Evolutionary conservation across 1,284 basidiomycete genomes (phyloP), one percentile per base, ranked within the genome.

Genomic region (Trichosporon sp.): DNA sequence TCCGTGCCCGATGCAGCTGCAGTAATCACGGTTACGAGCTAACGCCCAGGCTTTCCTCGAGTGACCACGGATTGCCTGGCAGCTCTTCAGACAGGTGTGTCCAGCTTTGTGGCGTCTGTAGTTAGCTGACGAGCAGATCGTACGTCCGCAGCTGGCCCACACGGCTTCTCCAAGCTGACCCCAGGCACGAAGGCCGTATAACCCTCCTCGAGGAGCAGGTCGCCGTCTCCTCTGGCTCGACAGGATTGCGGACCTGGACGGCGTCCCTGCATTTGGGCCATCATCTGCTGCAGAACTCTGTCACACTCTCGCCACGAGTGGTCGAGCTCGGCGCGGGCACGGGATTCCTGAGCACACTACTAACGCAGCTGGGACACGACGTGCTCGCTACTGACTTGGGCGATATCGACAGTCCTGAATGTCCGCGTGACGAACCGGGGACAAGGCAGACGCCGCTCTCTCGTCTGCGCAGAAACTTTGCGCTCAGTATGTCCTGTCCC

Each of bases 371-470:
- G 0, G 75, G 73, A 0, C 44, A 61, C 79, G 88, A 94, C 74
- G 96, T 99, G 76, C 78, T 93, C 10, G 86, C 87, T 29, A 86
- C 86, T 25, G 86, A 86, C 64, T 74, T 78, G 33, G 75, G 71
- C 11, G 74, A 78, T 27, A 82, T 73, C 4, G 78, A 78, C 3
- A 83, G 66, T 9, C 75, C 77, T 25, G 77, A 77, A 33, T 76
- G 76, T n/a, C 72, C 76, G 25, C 70, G 70, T 61, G 79, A 83
- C 32, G 40, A 44, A n/a, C 78, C 76, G 7, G 19, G n/a, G 27
- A 49, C 19, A 57, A 31, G 66, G 8, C 62, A 71, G 37, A 71
- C 75, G 13, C 79, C 79, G 1, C 59, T 81, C 21, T 69, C 57
- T 0, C 59, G 72, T 10, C 62, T 81, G 32, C 49, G 59, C 16